These are phyloP conservation scores for Phytophthora meadii DNA, from an alignment of 352 stramenopile genomes.

Conservation along the genomic window DNA sequence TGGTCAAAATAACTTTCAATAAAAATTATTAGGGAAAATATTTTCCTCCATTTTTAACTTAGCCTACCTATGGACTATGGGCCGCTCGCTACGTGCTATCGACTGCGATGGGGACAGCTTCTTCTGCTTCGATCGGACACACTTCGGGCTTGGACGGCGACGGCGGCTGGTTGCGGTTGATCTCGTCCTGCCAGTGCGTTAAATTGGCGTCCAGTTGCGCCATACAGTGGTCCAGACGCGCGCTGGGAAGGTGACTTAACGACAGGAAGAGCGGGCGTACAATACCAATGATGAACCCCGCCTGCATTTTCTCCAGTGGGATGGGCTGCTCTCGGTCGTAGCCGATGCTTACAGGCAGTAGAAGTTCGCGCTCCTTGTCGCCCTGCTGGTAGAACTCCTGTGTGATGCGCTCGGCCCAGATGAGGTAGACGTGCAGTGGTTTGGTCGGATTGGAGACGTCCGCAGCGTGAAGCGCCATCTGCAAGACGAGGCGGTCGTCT, in stretches of 20 bases:
- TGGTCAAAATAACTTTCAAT: background rate
- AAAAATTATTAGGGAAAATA: background rate
- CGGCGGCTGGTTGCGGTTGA: conserved; percentile 47
- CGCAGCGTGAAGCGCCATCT: conserved; percentile 88
- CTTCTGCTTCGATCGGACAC: conserved; percentile 18
- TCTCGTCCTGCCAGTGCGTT: conserved; percentile 71
- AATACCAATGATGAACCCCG: conserved; percentile 95
- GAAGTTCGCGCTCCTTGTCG: conserved; percentile 92
- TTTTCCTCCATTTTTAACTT: conserved; percentile 5
- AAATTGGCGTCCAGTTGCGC: conserved; percentile 74
- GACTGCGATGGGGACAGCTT: conserved; percentile 6
- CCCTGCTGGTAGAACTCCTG: conserved; percentile 96
- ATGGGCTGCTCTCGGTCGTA: conserved; percentile 91
- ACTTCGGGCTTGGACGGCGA: conserved; percentile 8
- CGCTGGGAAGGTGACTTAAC: conserved; percentile 60
- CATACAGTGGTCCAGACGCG: conserved; percentile 66
- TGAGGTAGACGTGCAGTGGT: conserved; percentile 70
- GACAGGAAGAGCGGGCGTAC: conserved; percentile 80
- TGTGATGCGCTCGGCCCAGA: conserved; percentile 92
- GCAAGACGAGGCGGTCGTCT: conserved; percentile 73
- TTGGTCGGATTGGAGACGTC: conserved; percentile 96
- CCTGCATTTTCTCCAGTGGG: conserved; percentile 89
- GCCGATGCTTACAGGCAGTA: conserved; percentile 88
- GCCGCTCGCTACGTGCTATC: conserved; percentile 17
- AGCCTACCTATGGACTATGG: conserved; percentile 24